Conservation (phyloP, 345 rosid genomes). For the Camelina hispida region DNA sequence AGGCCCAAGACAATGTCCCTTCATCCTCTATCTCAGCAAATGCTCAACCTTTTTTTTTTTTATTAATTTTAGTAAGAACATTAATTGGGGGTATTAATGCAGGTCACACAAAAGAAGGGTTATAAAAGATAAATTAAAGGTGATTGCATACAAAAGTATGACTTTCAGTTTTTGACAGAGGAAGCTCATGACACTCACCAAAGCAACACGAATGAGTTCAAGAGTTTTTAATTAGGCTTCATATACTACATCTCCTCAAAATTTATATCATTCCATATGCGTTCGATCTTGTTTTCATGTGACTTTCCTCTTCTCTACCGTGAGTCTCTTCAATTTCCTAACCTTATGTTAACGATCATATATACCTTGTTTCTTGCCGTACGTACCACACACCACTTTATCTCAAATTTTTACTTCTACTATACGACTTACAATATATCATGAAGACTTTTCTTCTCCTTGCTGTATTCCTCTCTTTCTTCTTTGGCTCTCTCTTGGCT, state of each 20-base stretch:
- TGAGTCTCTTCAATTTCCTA: constrained; percentile 79
- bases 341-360: constrained; percentile 42
- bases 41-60: background rate
- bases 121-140: constrained; percentile 33
- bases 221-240: constrained; percentile 38
- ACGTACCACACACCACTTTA: constrained; percentile 11
- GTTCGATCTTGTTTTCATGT: constrained; percentile 59
- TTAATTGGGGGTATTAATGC: constrained; percentile 39
- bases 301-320: constrained; percentile 61
- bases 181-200: constrained; percentile 47
- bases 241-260: constrained; percentile 19
- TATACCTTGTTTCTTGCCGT: constrained; percentile 40
- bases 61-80: background rate
- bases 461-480: constrained; percentile 36
- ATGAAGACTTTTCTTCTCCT: constrained; percentile 42
- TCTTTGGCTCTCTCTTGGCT: constrained; percentile 41
- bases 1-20: background rate
- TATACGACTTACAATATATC: background rate
- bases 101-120: constrained; percentile 44
- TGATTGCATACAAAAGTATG: constrained; percentile 40
- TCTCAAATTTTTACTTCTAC: constrained; percentile 9
- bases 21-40: background rate
- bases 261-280: constrained; percentile 38
- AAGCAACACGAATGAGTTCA: constrained; percentile 41
- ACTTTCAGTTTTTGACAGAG: constrained; percentile 38